Base-by-base conservation (phyloP, 768 basidiomycete species). In the Neoboletus magnificus region DNA sequence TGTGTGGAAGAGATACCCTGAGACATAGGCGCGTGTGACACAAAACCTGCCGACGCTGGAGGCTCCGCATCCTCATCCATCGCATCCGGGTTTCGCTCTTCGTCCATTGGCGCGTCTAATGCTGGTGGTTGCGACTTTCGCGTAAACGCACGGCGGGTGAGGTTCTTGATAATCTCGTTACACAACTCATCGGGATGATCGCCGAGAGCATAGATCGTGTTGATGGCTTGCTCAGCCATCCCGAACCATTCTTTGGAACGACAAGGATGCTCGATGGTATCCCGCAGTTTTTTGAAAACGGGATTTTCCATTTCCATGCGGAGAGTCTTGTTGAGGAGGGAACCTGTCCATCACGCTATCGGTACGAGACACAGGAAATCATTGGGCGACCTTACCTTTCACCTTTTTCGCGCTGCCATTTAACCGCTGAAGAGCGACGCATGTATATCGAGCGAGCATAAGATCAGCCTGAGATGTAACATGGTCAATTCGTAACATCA, bases 321-420 rank as follows among this genome's bases (percentile, higher is more conserved):
- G 50, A 91, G 78, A 2, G 85, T 87, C 64, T 91, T 93, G 76
- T 97, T 91, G 20, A 85, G 76, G 9, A 97, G 80, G 0, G 94
- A 98, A 5, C 95, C 92, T 92, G 50, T 11, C 48, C 49, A 16
- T n/a, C 29, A 16, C 5, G 16, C 6, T 10, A 7, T 59, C 18
- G 5, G 16, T 13, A 13, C 1, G 23, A 39, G 6, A 23, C 3
- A 32, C 12, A 9, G 9, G 37, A 15, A 16, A 15, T 44, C 0
- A 13, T 29, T 10, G 16, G 3, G 13, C 12, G 20, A 52, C 11
- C 71, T 51, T 52, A 87, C 93, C 96, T 77, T 99, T 99, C 57
- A 99, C 84, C 68, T 98, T 99, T 77, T 99, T 99, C 29, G 85
- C 91, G 62, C 91, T 95, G 2, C 97, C 97, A 47, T 92, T 92